A percentile compares a stretch with the other conserved stretches of the same genome.
Conservation (phyloP, 352 stramenopile species). For the Globisporangium paroecandrum region DNA sequence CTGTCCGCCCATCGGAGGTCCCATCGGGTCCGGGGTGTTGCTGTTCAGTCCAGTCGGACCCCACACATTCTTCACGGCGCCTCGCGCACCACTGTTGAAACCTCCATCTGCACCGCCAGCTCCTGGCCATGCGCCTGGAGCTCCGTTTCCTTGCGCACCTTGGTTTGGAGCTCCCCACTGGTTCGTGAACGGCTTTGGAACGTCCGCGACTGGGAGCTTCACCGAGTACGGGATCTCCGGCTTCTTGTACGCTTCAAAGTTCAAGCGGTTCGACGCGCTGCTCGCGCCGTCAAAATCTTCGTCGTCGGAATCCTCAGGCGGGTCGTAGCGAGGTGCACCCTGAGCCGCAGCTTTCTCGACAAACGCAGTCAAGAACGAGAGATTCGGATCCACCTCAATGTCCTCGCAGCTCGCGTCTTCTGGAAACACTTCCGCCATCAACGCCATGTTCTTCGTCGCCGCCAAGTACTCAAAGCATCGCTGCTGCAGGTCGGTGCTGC, state of each 20-base stretch:
- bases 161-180: conserved; percentile 51
- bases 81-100: conserved; percentile 26
- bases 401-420: conserved; percentile 96
- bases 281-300: conserved; percentile 86
- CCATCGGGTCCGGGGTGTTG: conserved; percentile 12
- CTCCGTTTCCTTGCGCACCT: conserved; percentile 20
- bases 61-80: conserved; percentile 83
- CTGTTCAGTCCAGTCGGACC: conserved; percentile 73
- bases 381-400: conserved; percentile 94
- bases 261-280: conserved; percentile 64
- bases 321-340: conserved; percentile 93
- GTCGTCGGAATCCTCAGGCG: conserved; percentile 94
- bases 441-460: conserved; percentile 88
- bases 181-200: conserved; percentile 43
- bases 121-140: conserved; percentile 29
- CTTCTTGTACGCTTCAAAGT: conserved; percentile 89
- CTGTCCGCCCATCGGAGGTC: not conserved
- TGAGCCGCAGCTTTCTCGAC: conserved; percentile 91
- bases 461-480: conserved; percentile 98
- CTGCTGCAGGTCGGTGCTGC: conserved; percentile 96
- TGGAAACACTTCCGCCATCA: conserved; percentile 93
- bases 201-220: conserved; percentile 64
- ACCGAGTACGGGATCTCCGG: conserved; percentile 85
- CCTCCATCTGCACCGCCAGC: conserved; percentile 32
- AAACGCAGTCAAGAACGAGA: conserved; percentile 95